A percentile compares a stretch with the other conserved stretches of the same genome.
Conservation (phyloP, 2,329 filamentous ascomycete species). For the Pseudogymnoascus sp. region DNA sequence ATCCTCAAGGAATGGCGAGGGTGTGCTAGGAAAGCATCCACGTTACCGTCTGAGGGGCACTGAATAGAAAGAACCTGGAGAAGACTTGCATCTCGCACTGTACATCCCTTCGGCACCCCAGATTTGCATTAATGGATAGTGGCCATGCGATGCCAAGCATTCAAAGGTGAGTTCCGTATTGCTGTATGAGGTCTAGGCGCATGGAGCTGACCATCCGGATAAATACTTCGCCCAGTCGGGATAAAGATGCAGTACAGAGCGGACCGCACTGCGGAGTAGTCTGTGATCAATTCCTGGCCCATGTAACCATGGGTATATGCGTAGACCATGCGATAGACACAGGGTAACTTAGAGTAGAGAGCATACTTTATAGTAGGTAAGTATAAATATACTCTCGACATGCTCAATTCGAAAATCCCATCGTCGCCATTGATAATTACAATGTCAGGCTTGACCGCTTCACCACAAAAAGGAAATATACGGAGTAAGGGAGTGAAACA, state of each 20-base stretch:
- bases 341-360: neutral
- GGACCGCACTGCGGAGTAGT: neutral
- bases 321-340: neutral
- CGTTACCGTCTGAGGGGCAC: neutral
- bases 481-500: conserved; percentile 2
- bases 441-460: neutral
- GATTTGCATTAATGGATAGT: neutral
- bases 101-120: neutral
- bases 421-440: neutral
- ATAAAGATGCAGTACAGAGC: neutral
- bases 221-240: conserved; percentile 2
- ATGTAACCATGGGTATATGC: neutral
- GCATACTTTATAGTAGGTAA: neutral
- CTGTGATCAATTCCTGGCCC: neutral
- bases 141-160: conserved; percentile 3
- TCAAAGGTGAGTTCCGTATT: neutral
- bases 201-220: conserved; percentile 5
- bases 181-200: neutral
- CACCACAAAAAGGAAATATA: neutral
- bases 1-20: neutral
- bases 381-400: neutral
- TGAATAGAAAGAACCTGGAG: neutral
- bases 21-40: neutral
- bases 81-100: neutral
- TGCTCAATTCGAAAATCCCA: neutral